Evolutionary conservation across 2,329 filamentous ascomycete genomes (phyloP).

Genomic region (Xylaria sp.): DNA sequence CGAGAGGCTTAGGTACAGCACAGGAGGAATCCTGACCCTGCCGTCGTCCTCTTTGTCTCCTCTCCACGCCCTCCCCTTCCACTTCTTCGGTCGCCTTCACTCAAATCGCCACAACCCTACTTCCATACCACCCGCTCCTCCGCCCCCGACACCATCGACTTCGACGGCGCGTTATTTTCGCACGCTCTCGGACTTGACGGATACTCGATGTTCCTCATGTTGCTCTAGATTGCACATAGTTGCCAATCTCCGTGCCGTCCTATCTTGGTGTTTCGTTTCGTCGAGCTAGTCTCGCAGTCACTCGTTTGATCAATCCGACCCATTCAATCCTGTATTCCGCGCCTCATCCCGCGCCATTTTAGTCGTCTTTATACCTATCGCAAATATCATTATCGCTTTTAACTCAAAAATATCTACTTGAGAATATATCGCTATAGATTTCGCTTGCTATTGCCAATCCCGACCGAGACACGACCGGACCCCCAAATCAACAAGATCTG

Average conservation of each 20-base stretch:
- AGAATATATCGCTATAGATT: constrained; percentile 14
- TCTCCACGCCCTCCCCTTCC: constrained; percentile 16
- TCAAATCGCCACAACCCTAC: constrained; percentile 22
- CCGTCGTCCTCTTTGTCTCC: constrained; percentile 23
- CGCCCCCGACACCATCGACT: constrained; percentile 15
- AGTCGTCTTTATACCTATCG: background rate
- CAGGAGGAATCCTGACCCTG: constrained; percentile 24
- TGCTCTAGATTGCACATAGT: constrained; percentile 37
- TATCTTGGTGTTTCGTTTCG: constrained; percentile 34
- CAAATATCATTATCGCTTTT: constrained; percentile 4
- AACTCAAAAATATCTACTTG: background rate
- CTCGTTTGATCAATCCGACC: constrained; percentile 46
- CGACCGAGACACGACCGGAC: background rate
- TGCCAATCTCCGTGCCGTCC: constrained; percentile 34
- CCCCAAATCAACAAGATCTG: constrained; percentile 30
- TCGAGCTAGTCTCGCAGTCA: constrained; percentile 56
- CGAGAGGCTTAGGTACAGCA: background rate
- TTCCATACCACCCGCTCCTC: constrained; percentile 2
- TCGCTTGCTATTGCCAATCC: background rate
- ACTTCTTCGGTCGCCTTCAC: constrained; percentile 22
- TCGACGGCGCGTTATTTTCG: constrained; percentile 12
- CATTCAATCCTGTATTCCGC: constrained; percentile 18
- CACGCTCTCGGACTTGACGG: constrained; percentile 17
- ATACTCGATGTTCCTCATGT: constrained; percentile 37
- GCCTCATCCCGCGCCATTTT: constrained; percentile 7